Conservation (phyloP, 2,329 filamentous ascomycete species). For the Botrytis squamosa region DNA sequence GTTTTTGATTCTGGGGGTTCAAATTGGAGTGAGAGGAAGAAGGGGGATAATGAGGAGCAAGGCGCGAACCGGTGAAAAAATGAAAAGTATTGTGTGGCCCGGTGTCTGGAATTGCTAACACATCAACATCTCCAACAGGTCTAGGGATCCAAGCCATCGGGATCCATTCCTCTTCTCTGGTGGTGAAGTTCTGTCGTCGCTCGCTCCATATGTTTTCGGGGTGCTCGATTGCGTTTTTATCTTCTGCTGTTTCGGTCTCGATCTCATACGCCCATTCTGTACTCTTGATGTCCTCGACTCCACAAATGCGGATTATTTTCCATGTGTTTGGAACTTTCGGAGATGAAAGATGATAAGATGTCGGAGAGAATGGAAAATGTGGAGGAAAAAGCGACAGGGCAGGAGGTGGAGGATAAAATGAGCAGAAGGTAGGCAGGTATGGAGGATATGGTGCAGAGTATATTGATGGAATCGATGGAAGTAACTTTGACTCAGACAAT, state of each 20-base stretch:
- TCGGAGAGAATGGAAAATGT: too few relatives aligned
- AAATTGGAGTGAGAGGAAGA: background rate
- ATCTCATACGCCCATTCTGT: background rate
- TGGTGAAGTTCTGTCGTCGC: background rate
- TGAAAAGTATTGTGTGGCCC: background rate
- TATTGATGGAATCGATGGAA: background rate
- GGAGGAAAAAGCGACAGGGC: background rate
- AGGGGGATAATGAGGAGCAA: background rate
- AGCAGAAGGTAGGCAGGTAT: background rate
- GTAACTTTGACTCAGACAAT: too few relatives aligned
- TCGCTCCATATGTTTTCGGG: background rate
- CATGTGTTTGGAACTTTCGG: background rate
- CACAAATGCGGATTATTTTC: background rate
- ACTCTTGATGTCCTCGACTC: background rate
- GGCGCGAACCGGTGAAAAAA: background rate
- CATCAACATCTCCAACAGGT: constrained; percentile 19
- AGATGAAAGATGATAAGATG: too few relatives aligned
- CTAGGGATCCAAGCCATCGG: constrained; percentile 31
- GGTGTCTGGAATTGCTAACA: background rate
- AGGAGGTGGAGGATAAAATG: background rate
- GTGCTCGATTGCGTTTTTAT: background rate
- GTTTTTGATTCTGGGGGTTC: too few relatives aligned
- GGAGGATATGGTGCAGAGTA: background rate
- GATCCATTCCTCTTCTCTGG: background rate
- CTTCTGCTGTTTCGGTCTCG: background rate